Evolutionary conservation across 192 early-diverging fungal species (phyloP), one percentile per base, ranked within the genome.

Genomic region (Backusella macrospora): DNA sequence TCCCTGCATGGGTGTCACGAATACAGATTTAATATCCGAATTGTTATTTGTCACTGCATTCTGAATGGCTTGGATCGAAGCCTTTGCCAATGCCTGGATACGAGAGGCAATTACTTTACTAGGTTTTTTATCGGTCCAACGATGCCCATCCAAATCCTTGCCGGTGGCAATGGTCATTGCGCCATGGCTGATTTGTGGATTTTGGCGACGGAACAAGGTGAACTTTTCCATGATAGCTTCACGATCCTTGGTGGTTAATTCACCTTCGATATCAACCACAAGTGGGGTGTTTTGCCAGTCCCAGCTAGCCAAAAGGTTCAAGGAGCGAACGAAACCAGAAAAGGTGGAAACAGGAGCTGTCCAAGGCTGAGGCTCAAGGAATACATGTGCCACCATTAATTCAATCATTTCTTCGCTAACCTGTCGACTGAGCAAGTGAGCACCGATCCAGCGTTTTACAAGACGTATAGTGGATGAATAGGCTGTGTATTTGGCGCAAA

Each of bases 361-460:
- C 75, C 84, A 91, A 7, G 88, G 88, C 8, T 74, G 76, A 12
- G 92, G 77, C 15, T 90, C 84, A 21, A 91, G 81, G 78, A 93
- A 99, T 29, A 94, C 89, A 3, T 81, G 78, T 0, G 90, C 89
- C 42, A 86, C 90, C 18, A 96, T 34, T 0, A 96, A 77, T 78
- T 99, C 97, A 40, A 94, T 81, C 18, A 90, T 71, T 80, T 97
- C 94, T 55, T 92, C 91, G 0, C 88, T 76, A 6, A 98, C 84
- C 18, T 88, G 84, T 10, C 83, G 77, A 37, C 93, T 84, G 6
- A 97, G 83, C 84, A 94, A 83, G 74, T 99, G 96, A 21, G 92
- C 84, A 8, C 90, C 83, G 34, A 96, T 80, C 96, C 96, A 99
- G 71, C 96, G 89, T 86, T 99, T 99, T 18, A 88, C 79, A 65